Evolutionary conservation across 2,329 filamentous ascomycete species (phyloP).

Genomic region (Colletotrichum destructivum): DNA sequence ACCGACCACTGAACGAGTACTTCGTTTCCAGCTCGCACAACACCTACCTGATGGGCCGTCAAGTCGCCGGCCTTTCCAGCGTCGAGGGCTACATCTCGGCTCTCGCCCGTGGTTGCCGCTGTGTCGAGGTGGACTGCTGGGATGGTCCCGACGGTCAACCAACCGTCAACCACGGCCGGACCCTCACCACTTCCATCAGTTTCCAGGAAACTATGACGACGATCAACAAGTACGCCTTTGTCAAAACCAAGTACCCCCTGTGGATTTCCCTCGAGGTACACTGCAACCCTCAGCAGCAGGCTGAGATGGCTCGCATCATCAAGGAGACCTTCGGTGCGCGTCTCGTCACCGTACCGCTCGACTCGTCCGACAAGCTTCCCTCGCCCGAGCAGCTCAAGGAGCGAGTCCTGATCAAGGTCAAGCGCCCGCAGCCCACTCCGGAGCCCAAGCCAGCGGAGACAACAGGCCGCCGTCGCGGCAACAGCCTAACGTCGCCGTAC

Average conservation of each 20-base stretch:
- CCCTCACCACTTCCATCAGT: constrained; percentile 88
- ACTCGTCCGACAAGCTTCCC: constrained; percentile 79
- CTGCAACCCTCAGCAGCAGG: constrained; percentile 86
- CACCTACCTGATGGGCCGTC: constrained; percentile 93
- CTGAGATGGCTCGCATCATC: constrained; percentile 91
- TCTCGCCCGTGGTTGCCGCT: constrained; percentile 90
- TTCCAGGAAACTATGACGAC: constrained; percentile 94
- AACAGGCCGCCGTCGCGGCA: constrained; percentile 68
- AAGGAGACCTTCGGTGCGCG: constrained; percentile 85
- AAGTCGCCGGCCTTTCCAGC: constrained; percentile 91
- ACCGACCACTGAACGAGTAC: constrained; percentile 94
- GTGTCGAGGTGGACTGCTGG: constrained; percentile 98
- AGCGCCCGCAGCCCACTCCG: constrained; percentile 70
- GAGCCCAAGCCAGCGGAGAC: constrained; percentile 54
- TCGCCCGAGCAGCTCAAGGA: constrained; percentile 88
- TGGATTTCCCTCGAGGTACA: constrained; percentile 98
- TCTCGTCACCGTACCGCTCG: constrained; percentile 82
- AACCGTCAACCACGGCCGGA: constrained; percentile 91
- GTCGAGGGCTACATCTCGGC: constrained; percentile 95
- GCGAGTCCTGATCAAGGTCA: constrained; percentile 94
- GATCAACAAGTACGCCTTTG: constrained; percentile 95
- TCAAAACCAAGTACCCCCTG: constrained; percentile 87
- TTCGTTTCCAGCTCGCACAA: constrained; percentile 99
- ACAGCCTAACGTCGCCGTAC: constrained; percentile 85
- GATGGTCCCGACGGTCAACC: constrained; percentile 91